Base-by-base conservation (phyloP, 2,329 filamentous ascomycete genomes). In the Beauveria pseudobassiana region DNA sequence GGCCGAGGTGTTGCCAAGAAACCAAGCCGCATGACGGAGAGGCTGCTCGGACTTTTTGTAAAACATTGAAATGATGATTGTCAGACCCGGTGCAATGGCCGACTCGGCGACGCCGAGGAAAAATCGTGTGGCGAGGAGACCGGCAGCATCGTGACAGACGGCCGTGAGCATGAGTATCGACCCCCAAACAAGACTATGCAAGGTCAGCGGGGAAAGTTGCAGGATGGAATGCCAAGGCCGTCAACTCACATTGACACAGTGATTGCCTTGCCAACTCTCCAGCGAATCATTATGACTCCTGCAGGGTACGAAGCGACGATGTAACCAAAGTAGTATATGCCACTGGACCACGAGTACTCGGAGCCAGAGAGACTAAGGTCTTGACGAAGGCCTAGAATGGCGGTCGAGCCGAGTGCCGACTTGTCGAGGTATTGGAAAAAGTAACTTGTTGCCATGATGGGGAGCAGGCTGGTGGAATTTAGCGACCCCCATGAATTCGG, bases 371-470 rank as follows among this genome's bases (percentile, higher is more conserved):
- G 70, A 16, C 71, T 64, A 56, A 80, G 75, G 28, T 80, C 80
- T 8, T 75, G 66, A 43, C 72, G 74, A 4, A 83, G 69, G 1
- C 79, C 78, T 76, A 82, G 76, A 64, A 82, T 73, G 43, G 78
- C 77, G 0, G 80, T 78, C 67, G 81, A 81, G 18, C 74, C 77
- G 1, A 85, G 71, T 0, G 78, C 79, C 0, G 80, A 81, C 69
- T 87, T 87, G 72, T 87, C 84, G 2, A 84, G 74, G 64, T 81
- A 87, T 64, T 87, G 84, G 6, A 86, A 72, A 16, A 82, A 78
- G 66, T 87, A 87, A 1, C 76, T 82, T 66, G 65, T 76, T 61
- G 72, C 82, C 75, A 80, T 77, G 62, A 78, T 63, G 5, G 78
- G 85, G 70, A 87, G 78, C 34, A 84, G 65, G 71, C 78, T 8